Evolutionary conservation across 1,139 yeast species (phyloP).

Genomic region (Saccharomyces hybrid): DNA sequence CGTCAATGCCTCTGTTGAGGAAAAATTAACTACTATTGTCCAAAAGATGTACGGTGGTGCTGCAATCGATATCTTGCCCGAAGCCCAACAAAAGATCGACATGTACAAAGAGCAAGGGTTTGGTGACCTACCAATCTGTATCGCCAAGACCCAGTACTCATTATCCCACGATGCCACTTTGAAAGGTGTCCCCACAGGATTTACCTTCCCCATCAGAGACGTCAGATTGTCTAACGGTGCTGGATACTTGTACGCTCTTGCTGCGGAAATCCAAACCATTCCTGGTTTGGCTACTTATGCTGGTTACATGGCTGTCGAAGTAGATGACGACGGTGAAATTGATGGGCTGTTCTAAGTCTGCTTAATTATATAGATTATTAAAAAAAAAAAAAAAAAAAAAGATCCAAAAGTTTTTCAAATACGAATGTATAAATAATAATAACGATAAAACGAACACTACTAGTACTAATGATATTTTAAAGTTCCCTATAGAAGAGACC

Average conservation of each 20-base stretch:
- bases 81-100: constrained; percentile 78
- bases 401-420: no score
- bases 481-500: background rate
- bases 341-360: constrained; percentile 71
- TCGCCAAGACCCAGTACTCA: constrained; percentile 96
- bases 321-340: constrained; percentile 85
- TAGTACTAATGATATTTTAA: background rate
- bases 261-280: constrained; percentile 94
- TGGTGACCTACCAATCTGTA: constrained; percentile 87
- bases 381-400: background rate
- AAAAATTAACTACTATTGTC: constrained; percentile 62
- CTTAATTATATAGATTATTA: no score
- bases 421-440: background rate
- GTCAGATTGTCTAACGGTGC: constrained; percentile 94
- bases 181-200: constrained; percentile 93
- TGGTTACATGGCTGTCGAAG: constrained; percentile 96
- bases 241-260: constrained; percentile 91
- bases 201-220: constrained; percentile 89
- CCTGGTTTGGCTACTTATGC: constrained; percentile 96
- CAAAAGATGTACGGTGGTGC: constrained; percentile 91
- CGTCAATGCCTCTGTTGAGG: constrained; percentile 51
- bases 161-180: constrained; percentile 87
- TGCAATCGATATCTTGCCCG: constrained; percentile 76
- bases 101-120: constrained; percentile 85
- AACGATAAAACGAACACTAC: background rate